Conservation (phyloP, 139 green algal species). For the Nannochloris sp. region DNA sequence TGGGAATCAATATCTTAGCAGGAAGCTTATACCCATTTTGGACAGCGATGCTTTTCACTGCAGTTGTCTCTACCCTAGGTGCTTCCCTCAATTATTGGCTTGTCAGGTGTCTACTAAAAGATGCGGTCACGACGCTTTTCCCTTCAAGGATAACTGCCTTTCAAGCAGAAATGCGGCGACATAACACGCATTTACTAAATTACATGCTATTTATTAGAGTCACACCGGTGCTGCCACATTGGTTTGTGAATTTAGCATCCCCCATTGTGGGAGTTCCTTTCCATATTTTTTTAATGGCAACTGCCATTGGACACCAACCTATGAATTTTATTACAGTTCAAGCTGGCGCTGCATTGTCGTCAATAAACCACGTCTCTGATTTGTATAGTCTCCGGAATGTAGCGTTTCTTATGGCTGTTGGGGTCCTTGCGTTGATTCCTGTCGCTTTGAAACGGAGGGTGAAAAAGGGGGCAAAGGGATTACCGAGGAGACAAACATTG, state of each 20-base stretch:
- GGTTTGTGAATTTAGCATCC: conserved; percentile 61
- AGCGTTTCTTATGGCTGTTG: conserved; percentile 13
- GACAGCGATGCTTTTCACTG: conserved; percentile 2
- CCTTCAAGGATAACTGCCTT: conserved; percentile 19
- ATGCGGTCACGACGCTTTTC: conserved; percentile 15
- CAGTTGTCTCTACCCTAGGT: conserved; percentile 5
- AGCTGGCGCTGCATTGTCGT: conserved; percentile 16
- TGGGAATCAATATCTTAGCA: conserved; percentile 23
- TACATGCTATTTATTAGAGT: conserved; percentile 71
- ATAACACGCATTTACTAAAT: conserved; percentile 44
- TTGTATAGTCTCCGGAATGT: conserved; percentile 26
- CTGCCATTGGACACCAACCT: conserved; percentile 21
- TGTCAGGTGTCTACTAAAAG: conserved; percentile 13
- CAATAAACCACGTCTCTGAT: conserved; percentile 13
- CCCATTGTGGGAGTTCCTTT: conserved; percentile 62
- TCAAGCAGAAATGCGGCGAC: conserved; percentile 21
- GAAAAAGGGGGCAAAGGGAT: background rate
- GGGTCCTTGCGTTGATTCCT: conserved; percentile 17
- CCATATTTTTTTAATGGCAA: conserved; percentile 29
- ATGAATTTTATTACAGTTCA: conserved; percentile 36
- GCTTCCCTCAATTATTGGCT: conserved; percentile 22
- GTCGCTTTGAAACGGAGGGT: background rate
- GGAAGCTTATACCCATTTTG: conserved; percentile 23
- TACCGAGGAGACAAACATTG: background rate
- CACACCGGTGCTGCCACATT: conserved; percentile 43